Base-by-base conservation (phyloP, 805 yeast genomes). In the Yarrowia deformans region DNA sequence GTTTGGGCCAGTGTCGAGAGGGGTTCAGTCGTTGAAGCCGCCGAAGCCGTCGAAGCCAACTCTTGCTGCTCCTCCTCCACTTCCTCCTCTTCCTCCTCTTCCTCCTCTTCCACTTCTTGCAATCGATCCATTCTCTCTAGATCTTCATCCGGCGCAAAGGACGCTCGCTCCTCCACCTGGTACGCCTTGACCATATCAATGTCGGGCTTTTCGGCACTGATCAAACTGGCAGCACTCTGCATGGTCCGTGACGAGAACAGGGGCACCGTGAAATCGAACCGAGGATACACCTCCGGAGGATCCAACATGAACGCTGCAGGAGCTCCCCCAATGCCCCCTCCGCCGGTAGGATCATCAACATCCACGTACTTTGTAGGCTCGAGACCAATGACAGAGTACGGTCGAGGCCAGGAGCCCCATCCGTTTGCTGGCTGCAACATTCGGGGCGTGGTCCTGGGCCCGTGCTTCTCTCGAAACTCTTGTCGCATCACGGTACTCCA, bases 351-450 rank as follows among this genome's bases (percentile, higher is more conserved):
- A 13, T 52, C 58, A 2, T 52, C 43, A 0, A n/a, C 58, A 13
- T 52, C 43, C 29, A 52, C 58, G n/a, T 35, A 52, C 40, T 35
- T 35, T 29, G 12, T 19, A 12, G 7, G 8, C 12, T 49, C 54
- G 3, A 1, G 14, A 3, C 54, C 39, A 4, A 52, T 52, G 7
- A 35, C n/a, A 12, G 43, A 14, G 14, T 52, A 52, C 12, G 58
- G 58, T 18, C 32, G 12, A 2, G 58, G 48, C 64, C 49, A 40
- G 0, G 49, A 32, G 8, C 60, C 60, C 43, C 48, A 56, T 6
- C 32, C 3, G 19, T 2, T 23, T 2, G 29, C 29, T 23, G 29
- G 29, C 29, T 4, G 29, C 3, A 23, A 4, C 4, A 4, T 23
- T 23, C 29, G 29, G 4, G 29, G 29, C n/a, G n/a, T n/a, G n/a